These are phyloP conservation scores for Ceratocystis diversiconidia DNA, from an alignment of 2,329 filamentous ascomycete species.

Conservation along the genomic window DNA sequence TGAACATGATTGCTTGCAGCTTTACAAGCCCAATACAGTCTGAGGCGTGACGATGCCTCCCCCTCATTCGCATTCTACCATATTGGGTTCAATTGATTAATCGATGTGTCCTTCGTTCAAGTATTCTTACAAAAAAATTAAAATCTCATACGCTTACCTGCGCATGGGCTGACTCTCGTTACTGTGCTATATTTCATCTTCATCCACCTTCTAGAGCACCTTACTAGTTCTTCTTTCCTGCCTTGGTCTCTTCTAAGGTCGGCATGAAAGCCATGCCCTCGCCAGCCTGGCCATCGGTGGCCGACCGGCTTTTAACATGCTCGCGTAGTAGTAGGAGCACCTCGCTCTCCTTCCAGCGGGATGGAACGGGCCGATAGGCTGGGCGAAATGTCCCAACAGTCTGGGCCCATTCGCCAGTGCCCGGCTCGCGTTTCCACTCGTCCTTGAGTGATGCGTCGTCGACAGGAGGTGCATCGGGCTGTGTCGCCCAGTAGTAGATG, in stretches of 20 bases:
- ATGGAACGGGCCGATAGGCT: constrained; percentile 78
- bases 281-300: constrained; percentile 27
- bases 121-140: neutral
- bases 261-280: constrained; percentile 46
- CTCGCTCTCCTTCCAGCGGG: constrained; percentile 71
- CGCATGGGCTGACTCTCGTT: neutral
- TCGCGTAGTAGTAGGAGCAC: constrained; percentile 60
- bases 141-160: neutral
- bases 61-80: neutral
- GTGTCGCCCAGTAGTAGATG: constrained; percentile 99
- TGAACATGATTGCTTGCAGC: neutral
- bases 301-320: constrained; percentile 57
- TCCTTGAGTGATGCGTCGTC: constrained; percentile 20
- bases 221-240: constrained; percentile 1
- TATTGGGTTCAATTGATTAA: neutral
- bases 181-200: neutral
- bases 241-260: constrained; percentile 25
- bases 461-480: constrained; percentile 47
- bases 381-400: constrained; percentile 90
- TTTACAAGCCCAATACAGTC: neutral
- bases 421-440: constrained; percentile 26
- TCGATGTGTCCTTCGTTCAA: neutral
- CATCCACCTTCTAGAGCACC: neutral
- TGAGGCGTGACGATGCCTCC: neutral
- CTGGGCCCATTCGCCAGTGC: constrained; percentile 80